Base-by-base conservation (phyloP, 768 basidiomycete genomes). In the Gymnopilus junonius region DNA sequence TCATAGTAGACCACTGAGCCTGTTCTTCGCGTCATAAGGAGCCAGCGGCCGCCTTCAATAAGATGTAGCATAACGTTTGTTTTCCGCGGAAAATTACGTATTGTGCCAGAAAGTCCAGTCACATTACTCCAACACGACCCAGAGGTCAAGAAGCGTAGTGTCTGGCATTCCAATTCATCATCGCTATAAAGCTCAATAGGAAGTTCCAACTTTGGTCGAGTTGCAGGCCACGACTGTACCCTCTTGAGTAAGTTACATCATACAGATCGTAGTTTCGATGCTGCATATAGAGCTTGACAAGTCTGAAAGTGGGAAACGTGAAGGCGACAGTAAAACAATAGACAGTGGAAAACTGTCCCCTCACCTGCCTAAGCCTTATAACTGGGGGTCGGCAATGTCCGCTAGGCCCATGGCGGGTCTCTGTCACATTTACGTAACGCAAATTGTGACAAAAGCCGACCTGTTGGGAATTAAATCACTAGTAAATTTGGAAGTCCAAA, bases 1-100 rank as follows among this genome's bases (percentile, higher is more conserved):
- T 67, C 62, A 40, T 54, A 58, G 39, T 63, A 67, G 15, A 46
- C 12, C 21, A 67, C 54, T 8, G 58, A 51, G 15, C 58, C 65
- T 4, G 55, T n/a, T 3, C 3, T 0, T 20, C 45, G 45, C 7
- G 53, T 55, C 4, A 61, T 46, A 27, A 66, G 54, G 27, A 67
- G 55, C 65, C 62, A 63, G 17, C 62, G 45, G 21, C 65, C 65
- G 8, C 66, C 66, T 61, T 61, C 35, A 14, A 67, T 48, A 12
- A 64, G 59, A 25, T 64, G 50, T n/a, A 60, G 40, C 4, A 32
- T 23, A 2, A 4, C 20, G 5, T 15, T 15, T 4, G 4, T n/a
- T 23, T 32, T 4, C 5, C 7, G 27, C 17, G 17, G 12, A n/a
- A 51, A 4, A 29, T 51, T 32, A 29, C 5, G 50, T 29, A 31